Evolutionary conservation across 2,329 filamentous ascomycete genomes (phyloP).

Genomic region (Fusarium falciforme): DNA sequence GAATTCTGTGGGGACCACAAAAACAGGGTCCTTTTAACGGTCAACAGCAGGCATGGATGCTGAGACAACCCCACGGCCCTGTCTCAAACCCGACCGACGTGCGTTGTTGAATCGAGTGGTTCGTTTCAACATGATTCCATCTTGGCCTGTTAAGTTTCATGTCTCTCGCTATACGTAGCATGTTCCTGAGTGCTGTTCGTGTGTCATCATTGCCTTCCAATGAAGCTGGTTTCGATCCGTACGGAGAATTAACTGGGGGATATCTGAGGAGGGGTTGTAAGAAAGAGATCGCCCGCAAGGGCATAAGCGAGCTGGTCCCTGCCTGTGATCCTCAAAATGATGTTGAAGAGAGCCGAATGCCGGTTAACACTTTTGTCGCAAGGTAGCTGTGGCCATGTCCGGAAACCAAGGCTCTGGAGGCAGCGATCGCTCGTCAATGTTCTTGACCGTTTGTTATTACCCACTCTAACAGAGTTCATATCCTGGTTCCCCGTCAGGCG

Average conservation of each 20-base stretch:
- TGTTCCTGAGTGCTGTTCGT: not conserved
- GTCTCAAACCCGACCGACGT: slow-evolving; percentile 14
- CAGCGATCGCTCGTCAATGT: not conserved
- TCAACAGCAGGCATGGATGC: slow-evolving; percentile 12
- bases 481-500: slow-evolving; percentile 11
- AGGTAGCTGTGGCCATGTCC: not conserved
- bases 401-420: slow-evolving; percentile 14
- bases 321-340: slow-evolving; percentile 23
- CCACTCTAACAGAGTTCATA: not conserved
- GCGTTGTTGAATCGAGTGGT: slow-evolving; percentile 12
- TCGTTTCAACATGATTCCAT: slow-evolving; percentile 2
- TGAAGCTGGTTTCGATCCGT: not conserved
- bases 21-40: slow-evolving; percentile 28
- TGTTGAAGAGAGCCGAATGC: slow-evolving; percentile 7
- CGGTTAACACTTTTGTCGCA: not conserved
- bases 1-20: slow-evolving; percentile 15
- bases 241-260: slow-evolving; percentile 1
- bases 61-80: slow-evolving; percentile 17
- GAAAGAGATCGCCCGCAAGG: slow-evolving; percentile 35
- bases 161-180: not conserved
- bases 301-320: slow-evolving; percentile 36
- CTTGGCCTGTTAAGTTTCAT: slow-evolving; percentile 1
- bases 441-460: slow-evolving; percentile 2
- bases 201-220: not conserved
- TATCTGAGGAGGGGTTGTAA: slow-evolving; percentile 17